Base-by-base conservation (phyloP, 768 basidiomycete genomes). In the Mycena rosella region DNA sequence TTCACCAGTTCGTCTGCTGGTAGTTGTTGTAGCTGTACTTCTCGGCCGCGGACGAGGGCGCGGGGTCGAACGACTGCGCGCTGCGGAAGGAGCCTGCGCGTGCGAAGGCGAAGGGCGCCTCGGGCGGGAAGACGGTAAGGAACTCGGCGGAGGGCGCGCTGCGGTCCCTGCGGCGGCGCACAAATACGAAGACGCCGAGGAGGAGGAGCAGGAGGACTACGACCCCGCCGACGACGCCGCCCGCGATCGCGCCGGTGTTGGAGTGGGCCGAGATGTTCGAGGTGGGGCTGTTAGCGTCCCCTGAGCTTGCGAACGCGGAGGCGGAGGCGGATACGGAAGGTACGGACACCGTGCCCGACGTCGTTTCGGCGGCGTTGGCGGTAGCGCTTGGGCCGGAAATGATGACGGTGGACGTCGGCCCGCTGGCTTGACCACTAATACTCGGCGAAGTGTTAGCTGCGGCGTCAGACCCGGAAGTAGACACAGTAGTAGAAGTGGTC, bases 91-190 rank as follows among this genome's bases (percentile, higher is more conserved):
- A 64, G n/a, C 13, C 53, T 1, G 11, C 5, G 24, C 56, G 69
- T 32, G 55, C 29, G 27, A 71, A 71, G 10, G 55, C 29, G 27
- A 71, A 71, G 10, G 69, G 66, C 29, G 59, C 29, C 22, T 44
- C 38, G 47, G 70, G 66, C 9, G 72, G 67, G 42, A 47, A 57
- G 52, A 75, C 75, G 24, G 77, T 74, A 45, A 87, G 76, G 74
- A 90, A 91, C 69, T 89, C 89, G 20, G 88, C 82, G 18, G 89
- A 89, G 5, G 91, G 90, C 1, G 88, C 82, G n/a, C 78, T 81
- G 56, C 79, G 83, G 30, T 67, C 75, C 45, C 80, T 80, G 24
- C 84, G 84, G 20, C 82, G 79, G 45, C 84, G 85, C 17, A 83
- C 71, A 67, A 83, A 74, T 51, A 86, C 42, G 53, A 88, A 65